Evolutionary conservation across 208 protist genomes (phyloP).

Genomic region (Crithidia fasciculata): DNA sequence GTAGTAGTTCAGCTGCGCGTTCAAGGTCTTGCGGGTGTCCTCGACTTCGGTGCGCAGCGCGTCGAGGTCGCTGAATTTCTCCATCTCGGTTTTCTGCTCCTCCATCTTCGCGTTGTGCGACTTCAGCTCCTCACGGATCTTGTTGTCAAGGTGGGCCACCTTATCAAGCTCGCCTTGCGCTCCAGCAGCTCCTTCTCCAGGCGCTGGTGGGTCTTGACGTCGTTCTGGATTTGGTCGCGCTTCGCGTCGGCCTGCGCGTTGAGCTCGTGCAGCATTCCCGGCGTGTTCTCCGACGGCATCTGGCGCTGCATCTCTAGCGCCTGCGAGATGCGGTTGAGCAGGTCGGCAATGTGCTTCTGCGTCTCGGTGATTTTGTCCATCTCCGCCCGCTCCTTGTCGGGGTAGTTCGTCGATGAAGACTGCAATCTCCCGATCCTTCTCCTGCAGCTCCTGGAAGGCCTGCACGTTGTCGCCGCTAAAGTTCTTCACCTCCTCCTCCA

Average conservation of each 20-base stretch:
- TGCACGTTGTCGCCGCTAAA: constrained; percentile 89
- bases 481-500: constrained; percentile 86
- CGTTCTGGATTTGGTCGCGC: constrained; percentile 79
- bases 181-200: constrained; percentile 91
- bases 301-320: constrained; percentile 78
- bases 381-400: constrained; percentile 77
- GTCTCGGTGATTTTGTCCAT: constrained; percentile 55
- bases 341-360: constrained; percentile 63
- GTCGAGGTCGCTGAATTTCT: constrained; percentile 81
- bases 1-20: constrained; percentile 60
- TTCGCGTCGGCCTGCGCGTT: constrained; percentile 82
- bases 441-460: constrained; percentile 84
- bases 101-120: constrained; percentile 77
- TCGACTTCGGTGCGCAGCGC: constrained; percentile 70
- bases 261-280: constrained; percentile 70
- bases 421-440: constrained; percentile 89
- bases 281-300: constrained; percentile 71
- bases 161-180: constrained; percentile 89
- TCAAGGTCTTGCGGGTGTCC: constrained; percentile 54
- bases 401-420: constrained; percentile 89
- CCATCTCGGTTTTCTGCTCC: constrained; percentile 83
- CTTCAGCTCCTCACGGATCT: constrained; percentile 90
- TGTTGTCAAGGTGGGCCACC: constrained; percentile 84
- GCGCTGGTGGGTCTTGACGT: constrained; percentile 84
- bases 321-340: constrained; percentile 85